These are phyloP conservation scores for Canavalia ensiformis DNA, from an alignment of 306 rosid species.

Conservation along the genomic window DNA sequence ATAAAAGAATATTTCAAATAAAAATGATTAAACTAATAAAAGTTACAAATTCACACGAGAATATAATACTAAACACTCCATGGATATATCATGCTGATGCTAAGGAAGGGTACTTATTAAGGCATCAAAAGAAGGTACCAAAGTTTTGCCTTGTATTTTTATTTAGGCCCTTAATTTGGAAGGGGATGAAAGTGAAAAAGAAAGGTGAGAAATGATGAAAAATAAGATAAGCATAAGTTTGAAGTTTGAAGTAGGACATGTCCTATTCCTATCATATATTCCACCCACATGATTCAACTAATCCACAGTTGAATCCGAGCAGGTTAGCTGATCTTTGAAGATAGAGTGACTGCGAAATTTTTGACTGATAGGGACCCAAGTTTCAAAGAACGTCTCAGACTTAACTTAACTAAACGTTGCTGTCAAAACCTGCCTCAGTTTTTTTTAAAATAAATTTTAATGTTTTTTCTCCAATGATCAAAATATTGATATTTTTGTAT, in stretches of 20 bases:
- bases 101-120: too few relatives aligned
- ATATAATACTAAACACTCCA: too few relatives aligned
- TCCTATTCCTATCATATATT: neutral
- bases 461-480: too few relatives aligned
- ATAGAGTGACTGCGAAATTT: neutral
- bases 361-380: neutral
- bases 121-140: neutral
- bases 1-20: neutral
- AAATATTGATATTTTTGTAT: too few relatives aligned
- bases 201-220: neutral
- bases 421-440: neutral
- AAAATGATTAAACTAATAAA: too few relatives aligned
- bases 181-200: neutral
- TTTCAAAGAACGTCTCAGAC: neutral
- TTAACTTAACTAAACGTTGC: neutral
- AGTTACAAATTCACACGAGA: too few relatives aligned
- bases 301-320: neutral
- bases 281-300: neutral
- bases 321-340: neutral
- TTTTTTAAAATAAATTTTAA: too few relatives aligned
- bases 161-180: neutral
- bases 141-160: neutral
- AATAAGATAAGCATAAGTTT: neutral
- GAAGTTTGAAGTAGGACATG: neutral
- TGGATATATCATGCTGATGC: too few relatives aligned